Base-by-base conservation (phyloP, 768 basidiomycete genomes). In the Crepidotus variabilis region DNA sequence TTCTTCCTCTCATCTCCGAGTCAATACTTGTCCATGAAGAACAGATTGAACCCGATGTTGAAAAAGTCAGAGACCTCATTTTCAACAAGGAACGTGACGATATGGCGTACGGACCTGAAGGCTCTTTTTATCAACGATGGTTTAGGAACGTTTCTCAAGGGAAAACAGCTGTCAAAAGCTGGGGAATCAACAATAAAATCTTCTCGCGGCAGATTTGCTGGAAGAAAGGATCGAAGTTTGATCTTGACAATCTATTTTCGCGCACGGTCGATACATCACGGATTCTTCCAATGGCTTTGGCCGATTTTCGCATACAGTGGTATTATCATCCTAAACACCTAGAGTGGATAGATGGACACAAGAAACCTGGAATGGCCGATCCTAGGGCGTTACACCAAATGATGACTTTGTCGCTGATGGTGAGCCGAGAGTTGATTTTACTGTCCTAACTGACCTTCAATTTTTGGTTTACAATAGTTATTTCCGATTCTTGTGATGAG, bases 401-500 rank as follows among this genome's bases (percentile, higher is more conserved):
- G 9, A 2, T 32, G 28, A 18, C 23, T n/a, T 23, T 57, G 6
- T 9, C 50, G 2, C 6, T 14, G 7, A 32, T 57, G 20, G 60
- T 65, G 47, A 33, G 64, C 3, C 28, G 28, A 4, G 3, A 28
- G 4, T 8, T 28, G 4, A 28, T 28, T 8, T 8, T 8, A 28
- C 28, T 51, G 28, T 28, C 43, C 23, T 4, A 57, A 57, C 28
- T 28, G 13, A 46, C 2, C 46, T 22, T 43, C 13, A 18, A 9
- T 24, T 9, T 50, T 20, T 4, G 11, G 7, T 48, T 7, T 28
- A n/a, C 6, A 10, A 5, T n/a, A 70, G 64, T 56, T 64, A 47
- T 63, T 66, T 52, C 58, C 64, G 2, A 33, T 68, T 4, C 57
- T 65, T 13, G 32, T 70, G 22, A 58, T 69, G 21, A 61, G 68